These are phyloP conservation scores for Globisporangium acanthophoron DNA, from an alignment of 352 stramenopile species.

Conservation along the genomic window DNA sequence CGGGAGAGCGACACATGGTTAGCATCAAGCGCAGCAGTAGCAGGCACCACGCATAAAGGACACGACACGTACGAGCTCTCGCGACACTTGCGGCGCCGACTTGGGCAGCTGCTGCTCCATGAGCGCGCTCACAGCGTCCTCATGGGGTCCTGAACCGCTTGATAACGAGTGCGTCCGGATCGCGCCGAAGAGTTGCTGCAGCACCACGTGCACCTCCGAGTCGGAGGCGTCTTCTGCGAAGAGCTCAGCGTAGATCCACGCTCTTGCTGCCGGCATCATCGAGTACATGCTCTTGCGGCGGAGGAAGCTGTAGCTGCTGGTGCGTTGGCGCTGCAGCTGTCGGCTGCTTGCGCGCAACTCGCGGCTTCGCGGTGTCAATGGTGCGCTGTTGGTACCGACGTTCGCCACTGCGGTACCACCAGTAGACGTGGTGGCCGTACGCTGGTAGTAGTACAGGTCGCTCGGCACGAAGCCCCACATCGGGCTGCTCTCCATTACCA, in stretches of 20 bases:
- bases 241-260: conserved; percentile 54
- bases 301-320: conserved; percentile 15
- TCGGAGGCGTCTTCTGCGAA: conserved; percentile 22
- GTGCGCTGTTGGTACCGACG: background rate
- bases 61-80: conserved; percentile 25
- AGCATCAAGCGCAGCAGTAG: background rate
- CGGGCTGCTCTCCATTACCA: background rate
- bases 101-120: conserved; percentile 11
- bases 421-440: background rate
- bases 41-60: background rate
- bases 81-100: conserved; percentile 16
- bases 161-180: conserved; percentile 14
- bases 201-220: background rate
- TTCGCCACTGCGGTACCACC: no score
- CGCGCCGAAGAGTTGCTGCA: conserved; percentile 31
- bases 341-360: background rate
- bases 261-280: background rate
- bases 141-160: background rate
- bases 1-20: background rate
- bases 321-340: conserved; percentile 7
- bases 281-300: conserved; percentile 11
- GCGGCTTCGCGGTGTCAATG: background rate
- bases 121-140: background rate
- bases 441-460: conserved; percentile 20
- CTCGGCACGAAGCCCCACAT: conserved; percentile 24